Evolutionary conservation across 2,329 filamentous ascomycete species (phyloP).

Genomic region (Chaetothyriales sp.): DNA sequence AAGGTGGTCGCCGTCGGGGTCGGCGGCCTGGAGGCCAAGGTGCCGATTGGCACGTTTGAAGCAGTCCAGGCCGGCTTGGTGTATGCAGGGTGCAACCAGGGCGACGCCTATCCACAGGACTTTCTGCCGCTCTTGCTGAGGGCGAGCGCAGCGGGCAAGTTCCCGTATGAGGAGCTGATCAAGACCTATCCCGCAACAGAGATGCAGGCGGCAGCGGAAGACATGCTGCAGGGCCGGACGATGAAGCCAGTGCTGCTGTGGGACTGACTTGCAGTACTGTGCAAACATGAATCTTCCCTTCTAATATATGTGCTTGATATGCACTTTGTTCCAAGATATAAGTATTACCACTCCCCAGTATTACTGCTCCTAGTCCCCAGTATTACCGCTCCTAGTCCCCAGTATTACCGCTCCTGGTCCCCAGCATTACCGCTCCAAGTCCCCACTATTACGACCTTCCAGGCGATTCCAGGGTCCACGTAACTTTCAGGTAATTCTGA

Average conservation of each 20-base stretch:
- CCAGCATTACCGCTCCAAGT: too few relatives aligned
- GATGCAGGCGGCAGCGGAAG: constrained; percentile 17
- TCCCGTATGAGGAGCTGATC: constrained; percentile 35
- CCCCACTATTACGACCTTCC: too few relatives aligned
- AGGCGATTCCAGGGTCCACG: too few relatives aligned
- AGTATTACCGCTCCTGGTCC: too few relatives aligned
- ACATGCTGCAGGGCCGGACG: constrained; percentile 20
- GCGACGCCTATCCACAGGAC: constrained; percentile 15
- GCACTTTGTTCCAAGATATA: too few relatives aligned
- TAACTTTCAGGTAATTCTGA: too few relatives aligned
- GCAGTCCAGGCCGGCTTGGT: constrained; percentile 14
- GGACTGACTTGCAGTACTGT: constrained; percentile 11
- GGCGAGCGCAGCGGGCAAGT: constrained; percentile 26
- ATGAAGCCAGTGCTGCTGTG: constrained; percentile 23
- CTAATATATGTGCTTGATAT: too few relatives aligned
- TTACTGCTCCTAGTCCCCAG: too few relatives aligned
- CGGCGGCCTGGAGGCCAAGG: constrained; percentile 11
- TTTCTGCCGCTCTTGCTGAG: constrained; percentile 14
- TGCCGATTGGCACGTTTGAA: constrained; percentile 15
- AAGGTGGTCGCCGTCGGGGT: constrained; percentile 17
- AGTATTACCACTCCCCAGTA: too few relatives aligned
- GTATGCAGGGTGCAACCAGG: constrained; percentile 15
- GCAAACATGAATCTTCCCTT: too few relatives aligned
- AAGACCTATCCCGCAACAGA: constrained; percentile 30
- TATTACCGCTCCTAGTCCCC: too few relatives aligned